Evolutionary conservation across 495 filamentous ascomycete species (phyloP).

Genomic region (Penicillium desertorum): DNA sequence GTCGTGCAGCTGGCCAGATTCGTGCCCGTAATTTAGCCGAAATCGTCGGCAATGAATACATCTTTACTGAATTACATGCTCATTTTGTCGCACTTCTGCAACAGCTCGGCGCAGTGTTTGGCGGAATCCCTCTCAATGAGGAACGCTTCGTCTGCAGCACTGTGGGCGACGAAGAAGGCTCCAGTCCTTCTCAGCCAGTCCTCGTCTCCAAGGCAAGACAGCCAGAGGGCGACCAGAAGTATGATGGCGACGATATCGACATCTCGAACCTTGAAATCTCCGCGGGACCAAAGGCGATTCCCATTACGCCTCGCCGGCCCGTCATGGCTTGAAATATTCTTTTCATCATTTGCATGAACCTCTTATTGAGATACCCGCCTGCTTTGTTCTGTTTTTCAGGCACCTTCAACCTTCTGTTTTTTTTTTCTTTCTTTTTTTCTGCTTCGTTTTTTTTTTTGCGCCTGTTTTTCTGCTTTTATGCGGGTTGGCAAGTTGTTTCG

Average conservation of each 20-base stretch:
- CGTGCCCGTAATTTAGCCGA: slow-evolving; percentile 78
- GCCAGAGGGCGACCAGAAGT: slow-evolving; percentile 25
- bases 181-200: slow-evolving; percentile 23
- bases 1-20: slow-evolving; percentile 51
- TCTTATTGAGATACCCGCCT: slow-evolving; percentile 27
- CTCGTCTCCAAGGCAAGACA: slow-evolving; percentile 23
- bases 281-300: slow-evolving; percentile 45
- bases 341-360: slow-evolving; percentile 17
- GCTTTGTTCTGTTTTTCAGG: slow-evolving; percentile 18
- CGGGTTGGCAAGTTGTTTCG: slow-evolving; percentile 4
- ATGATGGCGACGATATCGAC: slow-evolving; percentile 37
- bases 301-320: slow-evolving; percentile 42
- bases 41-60: slow-evolving; percentile 78
- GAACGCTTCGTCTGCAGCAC: slow-evolving; percentile 48
- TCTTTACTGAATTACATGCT: slow-evolving; percentile 85
- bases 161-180: slow-evolving; percentile 33
- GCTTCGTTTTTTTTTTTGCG: slow-evolving; percentile 7
- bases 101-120: slow-evolving; percentile 58
- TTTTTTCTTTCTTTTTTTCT: slow-evolving; percentile 15
- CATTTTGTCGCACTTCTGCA: slow-evolving; percentile 73
- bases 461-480: slow-evolving; percentile 7
- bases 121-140: slow-evolving; percentile 45
- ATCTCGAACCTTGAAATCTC: slow-evolving; percentile 41
- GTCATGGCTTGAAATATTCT: slow-evolving; percentile 37
- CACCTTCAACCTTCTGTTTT: slow-evolving; percentile 16